A percentile compares a stretch with the other conserved stretches of the same genome.
Conservation (phyloP, 148 eudicot species). For the Silene conica region DNA sequence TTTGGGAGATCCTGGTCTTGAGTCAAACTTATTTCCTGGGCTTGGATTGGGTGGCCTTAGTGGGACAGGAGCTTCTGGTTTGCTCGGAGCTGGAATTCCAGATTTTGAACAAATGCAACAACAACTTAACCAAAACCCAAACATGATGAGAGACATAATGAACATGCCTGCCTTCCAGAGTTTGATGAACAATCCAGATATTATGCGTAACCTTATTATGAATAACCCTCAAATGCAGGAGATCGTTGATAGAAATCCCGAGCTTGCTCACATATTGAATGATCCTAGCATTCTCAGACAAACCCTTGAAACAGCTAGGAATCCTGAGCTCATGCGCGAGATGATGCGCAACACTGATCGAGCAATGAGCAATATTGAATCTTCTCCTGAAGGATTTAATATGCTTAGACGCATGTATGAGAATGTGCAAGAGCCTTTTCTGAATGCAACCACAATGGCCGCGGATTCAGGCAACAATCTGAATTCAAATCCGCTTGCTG, state of each 20-base stretch:
- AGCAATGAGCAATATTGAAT: constrained; percentile 98
- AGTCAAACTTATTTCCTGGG: constrained; percentile 65
- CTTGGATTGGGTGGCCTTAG: constrained; percentile 42
- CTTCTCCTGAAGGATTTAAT: constrained; percentile 96
- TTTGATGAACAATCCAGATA: constrained; percentile 88
- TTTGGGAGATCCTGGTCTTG: constrained; percentile 53
- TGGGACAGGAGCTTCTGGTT: constrained; percentile 51
- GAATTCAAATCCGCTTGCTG: constrained; percentile 77
- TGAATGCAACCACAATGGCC: constrained; percentile 81
- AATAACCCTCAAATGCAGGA: constrained; percentile 97
- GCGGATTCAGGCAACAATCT: constrained; percentile 54
- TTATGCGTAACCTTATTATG: constrained; percentile 81
- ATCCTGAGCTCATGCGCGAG: constrained; percentile 98
- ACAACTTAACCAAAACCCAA: constrained; percentile 84
- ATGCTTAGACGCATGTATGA: constrained; percentile 99
- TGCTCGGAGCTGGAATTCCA: constrained; percentile 79
- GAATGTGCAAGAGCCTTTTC: constrained; percentile 91
- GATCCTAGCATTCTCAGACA: constrained; percentile 93
- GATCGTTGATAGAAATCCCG: constrained; percentile 90
- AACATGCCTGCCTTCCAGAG: constrained; percentile 91
- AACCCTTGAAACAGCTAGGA: constrained; percentile 91
- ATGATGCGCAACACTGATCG: constrained; percentile 99
- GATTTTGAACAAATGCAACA: constrained; percentile 90
- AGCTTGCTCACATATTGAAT: constrained; percentile 88
- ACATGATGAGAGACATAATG: constrained; percentile 96